phyloP scores from a whole-genome alignment of 768 basidiomycete genomes.

The Auricularia sp. region DNA sequence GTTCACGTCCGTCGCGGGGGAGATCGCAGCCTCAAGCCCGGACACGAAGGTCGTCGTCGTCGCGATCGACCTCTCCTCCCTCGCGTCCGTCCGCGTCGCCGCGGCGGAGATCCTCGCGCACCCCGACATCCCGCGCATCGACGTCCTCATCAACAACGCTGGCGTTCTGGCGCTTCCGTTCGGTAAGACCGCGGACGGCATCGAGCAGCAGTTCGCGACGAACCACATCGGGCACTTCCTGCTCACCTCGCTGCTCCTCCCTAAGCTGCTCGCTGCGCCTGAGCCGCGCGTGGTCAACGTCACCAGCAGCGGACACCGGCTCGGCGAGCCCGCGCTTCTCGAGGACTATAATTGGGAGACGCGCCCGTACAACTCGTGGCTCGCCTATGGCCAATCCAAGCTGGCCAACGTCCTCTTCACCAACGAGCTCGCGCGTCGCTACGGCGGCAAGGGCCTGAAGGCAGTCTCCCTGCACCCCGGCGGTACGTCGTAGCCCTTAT shows the following conservation, averaged over 20 bases:
- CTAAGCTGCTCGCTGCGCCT: slow-evolving; percentile 1
- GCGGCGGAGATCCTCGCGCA: slow-evolving; percentile 3
- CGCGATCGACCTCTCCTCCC: neutral
- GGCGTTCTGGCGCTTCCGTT: neutral
- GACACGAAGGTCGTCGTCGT: neutral
- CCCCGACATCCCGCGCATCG: slow-evolving; percentile 1
- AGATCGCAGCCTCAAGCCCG: neutral
- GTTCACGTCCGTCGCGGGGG: neutral
- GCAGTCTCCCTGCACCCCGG: neutral
- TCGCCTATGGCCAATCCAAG: slow-evolving; percentile 6
- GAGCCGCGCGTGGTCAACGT: slow-evolving; percentile 2
- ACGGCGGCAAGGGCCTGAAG: neutral
- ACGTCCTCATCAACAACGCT: slow-evolving; percentile 7
- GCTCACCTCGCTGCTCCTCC: slow-evolving; percentile 4
- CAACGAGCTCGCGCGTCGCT: slow-evolving; percentile 6
- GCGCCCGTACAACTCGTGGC: neutral
- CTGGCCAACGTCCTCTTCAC: slow-evolving; percentile 12
- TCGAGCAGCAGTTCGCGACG: slow-evolving; percentile 8
- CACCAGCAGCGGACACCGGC: neutral
- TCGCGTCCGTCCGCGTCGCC: slow-evolving; percentile 3
- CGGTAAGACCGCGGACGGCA: slow-evolving; percentile 1
- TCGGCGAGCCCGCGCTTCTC: neutral
- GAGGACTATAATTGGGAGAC: neutral
- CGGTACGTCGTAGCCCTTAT: neutral
- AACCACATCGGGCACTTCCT: slow-evolving; percentile 8